Evolutionary conservation across 176 grass and related monocot species (phyloP).

Genomic region (Rhynchospora breviuscula): DNA sequence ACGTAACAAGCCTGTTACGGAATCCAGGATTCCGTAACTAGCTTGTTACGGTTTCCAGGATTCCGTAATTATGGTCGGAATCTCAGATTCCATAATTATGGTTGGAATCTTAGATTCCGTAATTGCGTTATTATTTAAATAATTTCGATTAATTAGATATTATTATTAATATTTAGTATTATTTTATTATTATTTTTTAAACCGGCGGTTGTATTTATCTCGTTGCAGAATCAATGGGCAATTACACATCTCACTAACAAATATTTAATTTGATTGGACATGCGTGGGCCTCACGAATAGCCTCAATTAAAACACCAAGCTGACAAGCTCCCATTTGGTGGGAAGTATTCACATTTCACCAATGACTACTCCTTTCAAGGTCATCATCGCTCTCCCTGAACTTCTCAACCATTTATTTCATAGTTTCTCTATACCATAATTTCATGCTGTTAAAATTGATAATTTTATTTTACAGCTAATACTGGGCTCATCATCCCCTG

Average conservation of each 20-base stretch:
- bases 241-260: not conserved
- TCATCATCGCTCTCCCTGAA: not conserved
- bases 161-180: too few species aligned
- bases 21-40: too few species aligned
- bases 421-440: not conserved
- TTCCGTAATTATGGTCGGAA: too few species aligned
- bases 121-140: too few species aligned
- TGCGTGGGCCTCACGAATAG: not conserved
- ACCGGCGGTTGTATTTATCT: too few species aligned
- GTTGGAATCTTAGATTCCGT: too few species aligned
- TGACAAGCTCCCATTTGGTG: not conserved
- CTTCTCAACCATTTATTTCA: not conserved
- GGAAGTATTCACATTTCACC: not conserved
- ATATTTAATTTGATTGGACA: not conserved
- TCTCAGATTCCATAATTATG: too few species aligned
- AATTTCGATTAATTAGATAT: too few species aligned
- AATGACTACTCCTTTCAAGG: slow-evolving; percentile 10
- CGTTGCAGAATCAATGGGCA: not conserved
- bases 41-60: too few species aligned
- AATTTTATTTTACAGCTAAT: slow-evolving; percentile 38
- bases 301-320: not conserved
- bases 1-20: too few species aligned
- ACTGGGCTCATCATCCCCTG: slow-evolving; percentile 63
- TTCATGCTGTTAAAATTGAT: not conserved
- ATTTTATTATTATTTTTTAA: too few species aligned